A percentile compares a stretch with the other conserved stretches of the same genome.
Conservation (phyloP, 2,329 filamentous ascomycete genomes). For the Leptosphaerulina australis region DNA sequence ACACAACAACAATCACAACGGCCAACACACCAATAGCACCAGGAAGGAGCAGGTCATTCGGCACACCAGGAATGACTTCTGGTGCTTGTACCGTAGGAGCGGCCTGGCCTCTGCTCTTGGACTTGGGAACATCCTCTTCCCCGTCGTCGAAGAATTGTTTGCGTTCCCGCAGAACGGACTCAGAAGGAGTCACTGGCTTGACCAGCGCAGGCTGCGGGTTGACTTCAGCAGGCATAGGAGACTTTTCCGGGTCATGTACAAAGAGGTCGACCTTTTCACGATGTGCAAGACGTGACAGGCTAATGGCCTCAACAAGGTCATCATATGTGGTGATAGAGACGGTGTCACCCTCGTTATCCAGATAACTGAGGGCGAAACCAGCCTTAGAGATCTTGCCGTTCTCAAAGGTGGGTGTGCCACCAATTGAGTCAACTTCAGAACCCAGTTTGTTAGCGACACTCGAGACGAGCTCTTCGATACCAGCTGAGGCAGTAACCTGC, state of each 20-base stretch:
- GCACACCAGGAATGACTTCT: conserved; percentile 86
- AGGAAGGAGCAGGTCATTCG: conserved; percentile 90
- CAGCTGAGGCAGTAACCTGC: conserved; percentile 80
- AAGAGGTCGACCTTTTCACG: conserved; percentile 97
- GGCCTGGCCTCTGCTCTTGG: conserved; percentile 51
- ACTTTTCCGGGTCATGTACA: conserved; percentile 89
- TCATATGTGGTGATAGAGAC: conserved; percentile 96
- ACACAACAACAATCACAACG: conserved; percentile 91
- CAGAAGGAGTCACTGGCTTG: conserved; percentile 59
- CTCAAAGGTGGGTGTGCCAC: conserved; percentile 77
- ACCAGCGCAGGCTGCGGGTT: conserved; percentile 63
- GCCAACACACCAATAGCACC: conserved; percentile 95
- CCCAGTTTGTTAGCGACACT: conserved; percentile 86
- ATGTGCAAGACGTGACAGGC: conserved; percentile 75
- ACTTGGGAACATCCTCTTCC: conserved; percentile 57
- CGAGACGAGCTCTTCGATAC: conserved; percentile 77
- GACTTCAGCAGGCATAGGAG: conserved; percentile 72
- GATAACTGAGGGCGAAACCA: conserved; percentile 91
- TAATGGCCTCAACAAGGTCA: conserved; percentile 88
- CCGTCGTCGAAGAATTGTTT: conserved; percentile 59
- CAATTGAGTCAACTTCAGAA: conserved; percentile 78
- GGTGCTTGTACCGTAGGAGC: conserved; percentile 61
- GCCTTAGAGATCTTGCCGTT: conserved; percentile 76
- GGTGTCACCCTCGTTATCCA: conserved; percentile 95
- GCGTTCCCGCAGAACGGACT: conserved; percentile 56